A percentile compares a stretch with the other conserved stretches of the same genome.
Conservation (phyloP, 441 rosid species). For the Syzygium malaccense region DNA sequence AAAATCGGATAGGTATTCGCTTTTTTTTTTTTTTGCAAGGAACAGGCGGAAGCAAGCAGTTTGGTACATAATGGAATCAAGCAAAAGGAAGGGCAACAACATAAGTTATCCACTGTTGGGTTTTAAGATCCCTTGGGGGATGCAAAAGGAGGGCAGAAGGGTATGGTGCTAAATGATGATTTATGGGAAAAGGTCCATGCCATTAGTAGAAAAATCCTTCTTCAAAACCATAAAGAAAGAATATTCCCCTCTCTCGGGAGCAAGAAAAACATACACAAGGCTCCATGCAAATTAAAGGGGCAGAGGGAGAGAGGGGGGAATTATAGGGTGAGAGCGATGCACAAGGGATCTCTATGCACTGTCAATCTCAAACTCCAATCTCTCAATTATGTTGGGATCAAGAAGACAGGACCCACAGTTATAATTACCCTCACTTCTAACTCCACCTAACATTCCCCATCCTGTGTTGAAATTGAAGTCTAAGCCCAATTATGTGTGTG, state of each 20-base stretch:
- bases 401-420: constrained; percentile 24
- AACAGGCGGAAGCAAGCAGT: background rate
- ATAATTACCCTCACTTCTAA: background rate
- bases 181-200: background rate
- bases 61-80: background rate
- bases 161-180: background rate
- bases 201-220: background rate
- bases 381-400: constrained; percentile 27
- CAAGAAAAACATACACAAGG: background rate
- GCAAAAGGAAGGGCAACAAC: background rate
- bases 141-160: background rate
- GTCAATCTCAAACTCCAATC: background rate
- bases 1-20: background rate
- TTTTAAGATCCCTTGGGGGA: background rate
- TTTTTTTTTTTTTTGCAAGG: background rate
- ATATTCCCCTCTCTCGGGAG: background rate
- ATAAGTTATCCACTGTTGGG: background rate
- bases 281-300: background rate
- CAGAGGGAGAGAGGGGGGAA: background rate
- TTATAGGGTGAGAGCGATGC: background rate
- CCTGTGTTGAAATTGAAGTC: background rate
- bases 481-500: background rate
- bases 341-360: background rate
- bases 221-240: background rate
- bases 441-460: background rate